Conservation (phyloP, 2,329 filamentous ascomycete species). For the Aspergillus sp. region DNA sequence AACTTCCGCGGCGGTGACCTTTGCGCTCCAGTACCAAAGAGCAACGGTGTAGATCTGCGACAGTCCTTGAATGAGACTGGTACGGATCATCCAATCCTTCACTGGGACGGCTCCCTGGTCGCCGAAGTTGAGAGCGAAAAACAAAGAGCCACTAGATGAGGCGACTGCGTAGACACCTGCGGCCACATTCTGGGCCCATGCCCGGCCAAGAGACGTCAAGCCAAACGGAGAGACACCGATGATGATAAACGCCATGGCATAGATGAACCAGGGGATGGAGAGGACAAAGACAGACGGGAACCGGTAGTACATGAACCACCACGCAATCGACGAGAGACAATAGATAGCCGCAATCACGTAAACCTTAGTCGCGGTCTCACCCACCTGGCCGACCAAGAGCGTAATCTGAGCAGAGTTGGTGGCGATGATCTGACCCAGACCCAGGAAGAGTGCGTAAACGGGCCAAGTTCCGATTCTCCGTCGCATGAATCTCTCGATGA, state of each 20-base stretch:
- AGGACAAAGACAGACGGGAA: constrained; percentile 54
- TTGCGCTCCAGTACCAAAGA: constrained; percentile 64
- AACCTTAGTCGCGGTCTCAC: constrained; percentile 54
- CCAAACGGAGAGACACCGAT: constrained; percentile 59
- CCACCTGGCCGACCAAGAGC: constrained; percentile 58
- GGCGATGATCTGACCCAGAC: constrained; percentile 59
- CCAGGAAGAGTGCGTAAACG: constrained; percentile 58
- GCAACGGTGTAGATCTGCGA: constrained; percentile 62
- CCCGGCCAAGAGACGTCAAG: constrained; percentile 32
- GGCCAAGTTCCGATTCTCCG: constrained; percentile 59
- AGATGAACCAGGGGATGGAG: constrained; percentile 59
- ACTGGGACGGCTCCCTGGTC: constrained; percentile 59
- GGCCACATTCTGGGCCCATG: constrained; percentile 57
- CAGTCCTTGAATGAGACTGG: constrained; percentile 61
- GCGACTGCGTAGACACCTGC: constrained; percentile 59
- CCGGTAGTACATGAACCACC: constrained; percentile 60
- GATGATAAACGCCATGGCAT: constrained; percentile 58
- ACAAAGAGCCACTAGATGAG: constrained; percentile 59
- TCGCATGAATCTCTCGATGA: constrained; percentile 52
- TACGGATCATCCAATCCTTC: constrained; percentile 63
- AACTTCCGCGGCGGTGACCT: constrained; percentile 32
- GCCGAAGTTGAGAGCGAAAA: constrained; percentile 64
- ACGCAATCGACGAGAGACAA: constrained; percentile 52
- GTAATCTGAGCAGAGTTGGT: constrained; percentile 66
- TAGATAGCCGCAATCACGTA: constrained; percentile 60